These are phyloP conservation scores for Pugionium dolabratum DNA, from an alignment of 345 rosid genomes.

Conservation along the genomic window DNA sequence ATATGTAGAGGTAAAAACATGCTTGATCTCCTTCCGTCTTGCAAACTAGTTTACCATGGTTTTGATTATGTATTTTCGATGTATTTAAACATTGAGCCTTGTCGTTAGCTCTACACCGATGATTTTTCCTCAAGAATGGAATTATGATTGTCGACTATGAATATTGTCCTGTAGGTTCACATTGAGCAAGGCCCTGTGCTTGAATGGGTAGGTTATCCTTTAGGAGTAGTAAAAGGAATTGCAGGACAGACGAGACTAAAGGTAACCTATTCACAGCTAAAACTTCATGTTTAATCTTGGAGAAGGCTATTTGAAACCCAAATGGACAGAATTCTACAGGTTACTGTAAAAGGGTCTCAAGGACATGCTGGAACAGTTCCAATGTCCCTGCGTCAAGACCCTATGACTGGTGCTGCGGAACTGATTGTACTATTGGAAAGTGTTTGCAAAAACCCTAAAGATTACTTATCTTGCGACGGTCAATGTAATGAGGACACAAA, in stretches of 20 bases:
- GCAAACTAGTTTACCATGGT: background rate
- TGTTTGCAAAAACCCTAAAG: conserved; percentile 71
- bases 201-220: conserved; percentile 85
- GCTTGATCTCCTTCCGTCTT: too few relatives aligned
- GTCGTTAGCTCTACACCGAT: too few relatives aligned
- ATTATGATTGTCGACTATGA: conserved; percentile 1
- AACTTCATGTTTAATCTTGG: background rate
- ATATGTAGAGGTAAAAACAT: conserved; percentile 70
- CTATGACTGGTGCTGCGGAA: conserved; percentile 94
- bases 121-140: background rate
- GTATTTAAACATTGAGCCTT: too few relatives aligned
- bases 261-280: conserved; percentile 45
- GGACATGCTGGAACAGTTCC: conserved; percentile 99
- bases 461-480: conserved; percentile 55
- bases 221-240: conserved; percentile 90
- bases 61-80: too few relatives aligned
- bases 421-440: conserved; percentile 75
- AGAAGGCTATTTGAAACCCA: conserved; percentile 43
- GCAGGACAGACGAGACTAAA: conserved; percentile 91
- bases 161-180: conserved; percentile 60
- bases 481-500: conserved; percentile 51
- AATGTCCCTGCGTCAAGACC: conserved; percentile 93
- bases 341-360: conserved; percentile 84
- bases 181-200: conserved; percentile 98
- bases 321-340: conserved; percentile 58